A percentile compares a stretch with the other conserved stretches of the same genome.
Evolutionary conservation across 768 basidiomycete genomes (phyloP).

Genomic region (Phanerochaete sordida): DNA sequence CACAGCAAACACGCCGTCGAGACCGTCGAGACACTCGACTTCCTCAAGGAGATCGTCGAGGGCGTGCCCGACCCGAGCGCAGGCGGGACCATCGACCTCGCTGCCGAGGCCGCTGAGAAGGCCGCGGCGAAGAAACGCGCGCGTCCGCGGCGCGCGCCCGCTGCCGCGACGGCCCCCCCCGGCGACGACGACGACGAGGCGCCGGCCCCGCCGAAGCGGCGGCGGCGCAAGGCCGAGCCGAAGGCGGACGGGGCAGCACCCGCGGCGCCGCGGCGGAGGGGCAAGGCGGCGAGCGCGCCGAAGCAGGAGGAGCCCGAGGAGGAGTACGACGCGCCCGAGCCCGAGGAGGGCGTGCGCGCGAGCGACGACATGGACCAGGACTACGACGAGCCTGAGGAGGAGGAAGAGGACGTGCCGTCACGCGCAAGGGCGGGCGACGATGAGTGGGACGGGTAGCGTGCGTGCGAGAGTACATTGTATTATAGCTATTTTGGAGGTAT

Average conservation of each 20-base stretch:
- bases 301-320: neutral
- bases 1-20: constrained; percentile 89
- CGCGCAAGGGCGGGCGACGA: constrained; percentile 27
- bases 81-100: constrained; percentile 74
- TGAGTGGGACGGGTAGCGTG: constrained; percentile 30
- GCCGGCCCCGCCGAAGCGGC: constrained; percentile 12
- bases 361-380: constrained; percentile 24
- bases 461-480: neutral
- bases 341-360: constrained; percentile 22
- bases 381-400: constrained; percentile 29
- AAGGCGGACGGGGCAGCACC: constrained; percentile 29
- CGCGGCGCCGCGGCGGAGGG: constrained; percentile 20
- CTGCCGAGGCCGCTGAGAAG: constrained; percentile 45
- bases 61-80: constrained; percentile 83
- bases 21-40: constrained; percentile 86
- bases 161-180: constrained; percentile 22
- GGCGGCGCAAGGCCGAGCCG: constrained; percentile 41
- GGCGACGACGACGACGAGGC: constrained; percentile 5
- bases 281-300: constrained; percentile 10
- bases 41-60: constrained; percentile 89
- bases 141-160: constrained; percentile 41
- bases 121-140: constrained; percentile 54
- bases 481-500: neutral
- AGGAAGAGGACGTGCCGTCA: constrained; percentile 33
- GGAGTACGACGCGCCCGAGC: constrained; percentile 5